Evolutionary conservation across 805 yeast genomes (phyloP), one percentile per base, ranked within the genome.

Genomic region (Grigorovia yakushimaensis): DNA sequence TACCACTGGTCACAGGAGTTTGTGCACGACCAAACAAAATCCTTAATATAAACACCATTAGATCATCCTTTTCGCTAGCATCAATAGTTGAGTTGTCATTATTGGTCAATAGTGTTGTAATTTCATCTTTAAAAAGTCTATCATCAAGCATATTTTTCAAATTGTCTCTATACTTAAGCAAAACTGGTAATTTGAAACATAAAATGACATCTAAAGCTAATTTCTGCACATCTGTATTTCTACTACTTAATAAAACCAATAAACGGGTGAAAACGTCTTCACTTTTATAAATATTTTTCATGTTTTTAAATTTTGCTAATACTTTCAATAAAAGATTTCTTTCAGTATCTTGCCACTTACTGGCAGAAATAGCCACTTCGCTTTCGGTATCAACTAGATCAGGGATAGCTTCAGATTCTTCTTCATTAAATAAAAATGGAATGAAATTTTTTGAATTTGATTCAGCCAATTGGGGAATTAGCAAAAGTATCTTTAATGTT

Each of bases 21-120:
- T 87, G 94, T 8, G 88, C 87, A 48, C 95, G 74, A 8, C 98
- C 98, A 64, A 82, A 91, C 19, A 93, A 68, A 22, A 93, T 82
- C 54, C 96, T 69, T 43, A 88, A 60, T 4, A 88, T 73, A 27
- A 85, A 58, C 1, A 94, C 93, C 76, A 88, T 77, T 2, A 91
- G 73, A 1, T 51, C 62, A 2, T 62, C 68, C 15, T 74, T 68
- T 59, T 93, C 97, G 3, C 70, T 70, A 7, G 70, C 72, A 51
- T 84, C 87, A 46, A 88, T 72, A 2, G 73, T 64, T 3, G 67
- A 71, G 8, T 79, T 74, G 5, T 74, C 78, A 19, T 73, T 69
- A 37, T 71, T 72, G 1, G 59, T 47, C 18, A 86, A 66, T 38
- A 93, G 73, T 17, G 73, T 76, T 19, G 84, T 71, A 27, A 89